These are phyloP conservation scores for Nicotiana undulata DNA, from an alignment of 257 asterid genomes.

Conservation along the genomic window DNA sequence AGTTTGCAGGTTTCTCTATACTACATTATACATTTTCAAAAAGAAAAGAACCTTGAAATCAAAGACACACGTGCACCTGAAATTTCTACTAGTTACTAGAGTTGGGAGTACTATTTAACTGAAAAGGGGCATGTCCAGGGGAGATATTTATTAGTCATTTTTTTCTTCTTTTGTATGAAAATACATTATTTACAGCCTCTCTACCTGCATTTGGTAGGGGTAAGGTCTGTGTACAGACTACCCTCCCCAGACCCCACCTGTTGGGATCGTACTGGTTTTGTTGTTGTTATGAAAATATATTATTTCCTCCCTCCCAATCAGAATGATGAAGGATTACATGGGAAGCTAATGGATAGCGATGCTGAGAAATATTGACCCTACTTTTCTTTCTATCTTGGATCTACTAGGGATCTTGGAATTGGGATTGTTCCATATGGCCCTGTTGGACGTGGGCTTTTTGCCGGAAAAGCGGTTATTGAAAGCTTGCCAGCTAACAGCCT, in stretches of 20 bases:
- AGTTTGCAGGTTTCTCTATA: conserved; percentile 34
- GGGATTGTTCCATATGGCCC: conserved; percentile 62
- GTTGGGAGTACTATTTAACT: neutral
- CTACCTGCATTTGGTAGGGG: too few species aligned
- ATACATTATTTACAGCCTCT: neutral
- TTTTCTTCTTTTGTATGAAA: neutral
- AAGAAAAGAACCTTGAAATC: neutral
- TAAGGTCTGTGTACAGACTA: too few species aligned
- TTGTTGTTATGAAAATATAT: neutral
- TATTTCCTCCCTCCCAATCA: neutral
- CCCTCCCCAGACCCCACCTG: too few species aligned
- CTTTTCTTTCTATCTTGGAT: neutral
- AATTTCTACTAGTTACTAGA: neutral
- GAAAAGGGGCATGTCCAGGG: neutral
- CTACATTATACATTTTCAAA: neutral
- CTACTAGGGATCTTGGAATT: conserved; percentile 51
- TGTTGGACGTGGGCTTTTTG: conserved; percentile 45
- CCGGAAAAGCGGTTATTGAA: conserved; percentile 41
- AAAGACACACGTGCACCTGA: neutral
- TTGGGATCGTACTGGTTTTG: too few species aligned
- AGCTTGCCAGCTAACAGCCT: conserved; percentile 27
- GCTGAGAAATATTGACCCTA: neutral
- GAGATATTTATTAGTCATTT: neutral
- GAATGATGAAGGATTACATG: neutral
- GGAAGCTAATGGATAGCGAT: neutral